phyloP scores from a whole-genome alignment of 202 grass and related monocot species.

The Zizania palustris region DNA sequence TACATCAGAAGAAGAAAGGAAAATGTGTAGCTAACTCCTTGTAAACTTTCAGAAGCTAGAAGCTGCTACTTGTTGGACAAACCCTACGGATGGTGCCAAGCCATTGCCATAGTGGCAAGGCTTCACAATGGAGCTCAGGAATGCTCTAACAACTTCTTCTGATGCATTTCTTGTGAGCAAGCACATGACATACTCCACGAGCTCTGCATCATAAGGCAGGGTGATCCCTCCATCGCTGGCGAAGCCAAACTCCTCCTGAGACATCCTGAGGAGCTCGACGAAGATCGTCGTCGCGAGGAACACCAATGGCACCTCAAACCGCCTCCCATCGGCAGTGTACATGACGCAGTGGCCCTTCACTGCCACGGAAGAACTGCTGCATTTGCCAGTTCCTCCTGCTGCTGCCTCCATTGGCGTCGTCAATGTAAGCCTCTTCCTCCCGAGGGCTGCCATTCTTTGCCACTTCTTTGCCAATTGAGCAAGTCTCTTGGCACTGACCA shows the following conservation, averaged over 20 bases:
- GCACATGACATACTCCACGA: too few relatives aligned
- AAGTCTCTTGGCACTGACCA: constrained; percentile 49
- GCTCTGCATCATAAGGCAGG: constrained; percentile 41
- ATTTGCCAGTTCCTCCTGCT: neutral
- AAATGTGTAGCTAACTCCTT: neutral
- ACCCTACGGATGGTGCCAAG: neutral
- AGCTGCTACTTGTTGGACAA: constrained; percentile 31
- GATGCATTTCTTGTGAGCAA: too few relatives aligned
- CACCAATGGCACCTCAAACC: constrained; percentile 50
- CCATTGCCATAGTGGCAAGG: constrained; percentile 35
- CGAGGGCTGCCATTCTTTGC: constrained; percentile 36
- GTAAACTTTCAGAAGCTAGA: constrained; percentile 43
- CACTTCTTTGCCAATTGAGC: constrained; percentile 54
- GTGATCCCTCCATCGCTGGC: constrained; percentile 41
- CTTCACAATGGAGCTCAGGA: constrained; percentile 39
- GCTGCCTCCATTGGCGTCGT: constrained; percentile 36
- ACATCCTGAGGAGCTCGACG: constrained; percentile 42
- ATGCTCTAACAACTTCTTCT: constrained; percentile 28
- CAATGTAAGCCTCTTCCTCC: constrained; percentile 26
- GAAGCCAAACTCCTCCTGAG: constrained; percentile 49
- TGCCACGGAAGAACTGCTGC: neutral
- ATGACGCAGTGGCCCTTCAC: constrained; percentile 50
- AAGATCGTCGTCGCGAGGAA: constrained; percentile 41
- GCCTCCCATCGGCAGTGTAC: constrained; percentile 43
- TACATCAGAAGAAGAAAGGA: constrained; percentile 1